Evolutionary conservation across 2,329 filamentous ascomycete genomes (phyloP), one percentile per base, ranked within the genome.

Genomic region (Colletotrichum melonis): DNA sequence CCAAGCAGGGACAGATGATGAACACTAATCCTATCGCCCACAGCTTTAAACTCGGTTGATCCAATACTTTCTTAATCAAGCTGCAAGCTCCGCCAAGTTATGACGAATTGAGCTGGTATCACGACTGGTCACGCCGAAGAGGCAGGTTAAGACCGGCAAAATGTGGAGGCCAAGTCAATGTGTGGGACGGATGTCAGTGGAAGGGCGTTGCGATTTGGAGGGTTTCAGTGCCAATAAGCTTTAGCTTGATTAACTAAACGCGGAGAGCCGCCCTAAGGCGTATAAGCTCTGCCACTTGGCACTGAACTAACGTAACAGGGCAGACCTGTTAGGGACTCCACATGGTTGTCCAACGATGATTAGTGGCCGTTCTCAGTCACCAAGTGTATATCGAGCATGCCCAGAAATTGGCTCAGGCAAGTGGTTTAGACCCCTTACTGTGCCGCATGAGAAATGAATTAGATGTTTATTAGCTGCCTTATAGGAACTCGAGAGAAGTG

Each of bases 201-300:
- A 68, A 72, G 69, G 69, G 69, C 69, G 69, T 38, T n/a, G 46
- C 35, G 57, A 28, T n/a, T 19, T n/a, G 24, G n/a, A 24, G 42
- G 8, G 14, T 4, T 26, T 5, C 9, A 16, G 49, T 28, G 26
- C 57, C 49, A 52, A 49, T 32, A 54, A 30, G 35, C 57, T 42
- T 24, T 62, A 26, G 28, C 16, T 49, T 28, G 16, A 22, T 64
- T 6, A 35, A 28, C 26, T 16, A 30, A 28, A n/a, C 26, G 19
- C 59, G 67, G 67, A 28, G 26, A 22, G 49, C 9, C 42, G 26
- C 12, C 67, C 59, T 38, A 16, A 64, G 58, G 38, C n/a, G 67
- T 19, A 5, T 38, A 55, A 71, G 69, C 64, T 68, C 42, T n/a
- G 28, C 24, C 30, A n/a, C 46, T 32, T 14, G 12, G 26, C 30